Evolutionary conservation across 2,329 filamentous ascomycete genomes (phyloP).

Genomic region (Sordariomycetes sp.): DNA sequence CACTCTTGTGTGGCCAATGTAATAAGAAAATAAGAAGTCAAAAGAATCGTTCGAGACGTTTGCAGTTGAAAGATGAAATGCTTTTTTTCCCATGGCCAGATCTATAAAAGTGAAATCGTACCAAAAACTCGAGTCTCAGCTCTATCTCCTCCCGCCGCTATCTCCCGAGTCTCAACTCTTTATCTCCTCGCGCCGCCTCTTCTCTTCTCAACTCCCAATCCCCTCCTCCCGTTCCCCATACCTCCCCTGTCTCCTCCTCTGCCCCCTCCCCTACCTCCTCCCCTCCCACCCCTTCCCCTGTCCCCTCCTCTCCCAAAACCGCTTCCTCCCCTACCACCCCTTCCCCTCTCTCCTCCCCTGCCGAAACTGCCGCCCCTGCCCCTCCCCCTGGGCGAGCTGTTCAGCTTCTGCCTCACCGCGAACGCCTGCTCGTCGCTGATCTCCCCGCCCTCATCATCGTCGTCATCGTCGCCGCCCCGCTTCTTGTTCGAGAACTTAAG

Average conservation of each 20-base stretch:
- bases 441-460: constrained; percentile 35
- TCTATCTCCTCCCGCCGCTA: neutral
- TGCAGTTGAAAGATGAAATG: neutral
- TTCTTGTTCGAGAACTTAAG: constrained; percentile 62
- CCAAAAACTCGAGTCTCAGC: neutral
- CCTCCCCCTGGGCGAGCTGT: constrained; percentile 14
- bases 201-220: neutral
- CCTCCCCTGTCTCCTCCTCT: constrained; percentile 36
- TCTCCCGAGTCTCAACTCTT: neutral
- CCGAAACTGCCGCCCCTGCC: constrained; percentile 12
- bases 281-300: constrained; percentile 22
- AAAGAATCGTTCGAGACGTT: no score
- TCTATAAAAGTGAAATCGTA: neutral
- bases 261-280: constrained; percentile 36
- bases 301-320: constrained; percentile 16
- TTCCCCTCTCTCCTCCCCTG: constrained; percentile 21
- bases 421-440: constrained; percentile 42
- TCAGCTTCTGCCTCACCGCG: constrained; percentile 37
- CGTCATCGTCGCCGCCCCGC: constrained; percentile 29
- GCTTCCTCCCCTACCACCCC: constrained; percentile 21
- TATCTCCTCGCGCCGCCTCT: neutral
- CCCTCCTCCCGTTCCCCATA: constrained; percentile 29
- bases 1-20: no score
- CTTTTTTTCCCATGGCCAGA: neutral
- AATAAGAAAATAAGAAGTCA: neutral